phyloP scores from a whole-genome alignment of 2,329 filamentous ascomycete species.

The Pseudogymnoascus sp. region DNA sequence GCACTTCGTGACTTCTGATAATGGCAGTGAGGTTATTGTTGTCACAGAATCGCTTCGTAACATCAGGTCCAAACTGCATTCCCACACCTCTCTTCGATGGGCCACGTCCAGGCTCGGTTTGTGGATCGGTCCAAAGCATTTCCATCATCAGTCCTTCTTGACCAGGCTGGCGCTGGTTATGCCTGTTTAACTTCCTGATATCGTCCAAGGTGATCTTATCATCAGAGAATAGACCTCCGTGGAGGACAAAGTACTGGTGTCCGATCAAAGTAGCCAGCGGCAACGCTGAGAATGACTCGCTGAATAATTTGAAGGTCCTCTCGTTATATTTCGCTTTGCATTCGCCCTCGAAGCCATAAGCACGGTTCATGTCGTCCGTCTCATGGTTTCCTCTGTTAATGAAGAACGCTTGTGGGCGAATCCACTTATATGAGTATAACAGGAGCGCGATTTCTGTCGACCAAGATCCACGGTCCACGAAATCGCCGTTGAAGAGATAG shows the following conservation, averaged over 20 bases:
- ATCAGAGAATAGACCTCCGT: conserved; percentile 92
- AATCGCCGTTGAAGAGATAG: conserved; percentile 98
- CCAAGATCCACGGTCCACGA: conserved; percentile 96
- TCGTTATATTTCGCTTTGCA: conserved; percentile 96
- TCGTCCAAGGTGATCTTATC: conserved; percentile 89
- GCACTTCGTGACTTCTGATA: conserved; percentile 94
- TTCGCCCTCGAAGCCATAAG: conserved; percentile 97
- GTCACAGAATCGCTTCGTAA: conserved; percentile 95
- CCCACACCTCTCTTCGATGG: conserved; percentile 96
- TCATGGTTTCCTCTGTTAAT: conserved; percentile 98
- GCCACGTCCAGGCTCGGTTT: conserved; percentile 75
- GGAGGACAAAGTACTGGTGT: conserved; percentile 82
- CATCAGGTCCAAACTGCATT: conserved; percentile 91
- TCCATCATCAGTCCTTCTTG: conserved; percentile 99
- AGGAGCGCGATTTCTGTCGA: conserved; percentile 93
- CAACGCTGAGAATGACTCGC: conserved; percentile 92
- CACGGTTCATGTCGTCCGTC: conserved; percentile 98
- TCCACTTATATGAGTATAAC: conserved; percentile 94
- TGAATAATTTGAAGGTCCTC: conserved; percentile 91
- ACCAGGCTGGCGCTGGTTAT: conserved; percentile 86
- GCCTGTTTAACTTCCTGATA: conserved; percentile 85
- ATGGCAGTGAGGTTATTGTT: conserved; percentile 91
- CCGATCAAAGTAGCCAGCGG: conserved; percentile 89
- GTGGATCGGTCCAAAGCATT: conserved; percentile 99
- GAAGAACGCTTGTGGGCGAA: conserved; percentile 82